Percentiles rank a stretch among this genome's conserved stretches.
These are phyloP conservation scores for Mycena alexandri DNA, from an alignment of 768 basidiomycete species.

Conservation along the genomic window DNA sequence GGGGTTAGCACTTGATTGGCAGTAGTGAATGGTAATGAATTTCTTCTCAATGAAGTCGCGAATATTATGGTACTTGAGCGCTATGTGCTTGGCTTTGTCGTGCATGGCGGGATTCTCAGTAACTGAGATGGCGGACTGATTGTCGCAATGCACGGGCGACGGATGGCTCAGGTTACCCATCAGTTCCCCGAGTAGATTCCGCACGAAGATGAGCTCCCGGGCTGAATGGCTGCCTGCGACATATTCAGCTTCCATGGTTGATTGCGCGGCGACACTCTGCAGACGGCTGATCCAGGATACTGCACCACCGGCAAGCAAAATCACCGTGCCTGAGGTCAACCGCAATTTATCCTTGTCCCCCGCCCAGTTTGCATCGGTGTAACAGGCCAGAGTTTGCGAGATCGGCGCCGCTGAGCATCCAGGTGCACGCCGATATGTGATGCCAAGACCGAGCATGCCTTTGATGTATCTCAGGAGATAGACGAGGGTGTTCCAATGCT, in stretches of 20 bases:
- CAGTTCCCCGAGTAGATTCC: background rate
- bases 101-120: slow-evolving; percentile 1
- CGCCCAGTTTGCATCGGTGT: background rate
- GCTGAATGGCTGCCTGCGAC: background rate
- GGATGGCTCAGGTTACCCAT: background rate
- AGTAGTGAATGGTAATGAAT: slow-evolving; percentile 2
- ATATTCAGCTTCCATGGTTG: slow-evolving; percentile 2
- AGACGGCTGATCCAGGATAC: slow-evolving; percentile 1
- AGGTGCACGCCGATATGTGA: background rate
- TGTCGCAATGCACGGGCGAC: slow-evolving; percentile 1
- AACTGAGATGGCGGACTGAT: background rate
- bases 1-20: background rate
- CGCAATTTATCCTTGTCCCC: slow-evolving; percentile 2
- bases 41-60: background rate
- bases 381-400: background rate
- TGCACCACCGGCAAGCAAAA: background rate
- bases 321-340: background rate
- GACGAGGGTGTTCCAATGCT: slow-evolving; percentile 4
- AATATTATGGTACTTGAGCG: background rate
- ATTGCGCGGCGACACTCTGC: slow-evolving; percentile 2
- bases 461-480: background rate
- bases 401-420: background rate
- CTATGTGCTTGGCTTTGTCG: slow-evolving; percentile 3
- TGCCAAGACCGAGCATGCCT: background rate
- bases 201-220: background rate